These are phyloP conservation scores for Thalassiosira oceanica DNA, from an alignment of 352 stramenopile species.

Conservation along the genomic window DNA sequence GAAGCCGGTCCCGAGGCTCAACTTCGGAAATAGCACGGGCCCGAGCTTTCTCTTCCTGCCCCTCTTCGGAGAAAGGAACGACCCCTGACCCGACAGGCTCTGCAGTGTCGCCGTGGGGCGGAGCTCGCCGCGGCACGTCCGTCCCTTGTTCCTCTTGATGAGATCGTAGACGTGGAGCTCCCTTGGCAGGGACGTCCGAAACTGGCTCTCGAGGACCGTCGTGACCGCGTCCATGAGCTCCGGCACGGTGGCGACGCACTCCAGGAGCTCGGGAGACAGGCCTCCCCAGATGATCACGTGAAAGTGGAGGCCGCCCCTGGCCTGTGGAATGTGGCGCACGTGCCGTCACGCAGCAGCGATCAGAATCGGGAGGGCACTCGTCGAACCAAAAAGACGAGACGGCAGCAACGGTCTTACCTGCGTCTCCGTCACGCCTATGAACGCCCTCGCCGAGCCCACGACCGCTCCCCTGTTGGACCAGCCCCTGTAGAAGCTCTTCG, in stretches of 20 bases:
- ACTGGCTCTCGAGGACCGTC: conserved; percentile 20
- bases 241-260: conserved; percentile 1
- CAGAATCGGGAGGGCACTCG: not conserved
- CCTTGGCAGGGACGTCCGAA: conserved; percentile 7
- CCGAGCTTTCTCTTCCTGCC: too few relatives aligned
- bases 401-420: too few relatives aligned
- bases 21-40: too few relatives aligned
- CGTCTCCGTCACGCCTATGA: conserved; percentile 8
- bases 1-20: too few relatives aligned
- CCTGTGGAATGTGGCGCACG: not conserved
- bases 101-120: too few relatives aligned
- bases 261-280: conserved; percentile 6
- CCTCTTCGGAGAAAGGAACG: too few relatives aligned
- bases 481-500: conserved; percentile 3
- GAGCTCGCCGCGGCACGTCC: conserved; percentile 3
- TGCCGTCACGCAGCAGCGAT: not conserved
- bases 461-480: too few relatives aligned
- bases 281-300: conserved; percentile 12
- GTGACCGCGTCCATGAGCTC: conserved; percentile 12
- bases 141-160: conserved; percentile 29
- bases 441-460: conserved; percentile 1
- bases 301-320: not conserved
- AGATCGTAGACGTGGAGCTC: conserved; percentile 27
- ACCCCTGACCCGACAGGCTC: too few relatives aligned
- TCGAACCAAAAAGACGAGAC: too few relatives aligned